Base-by-base conservation (phyloP, 225 moss, liverwort and hornwort species). In the Sphagnum contortum region DNA sequence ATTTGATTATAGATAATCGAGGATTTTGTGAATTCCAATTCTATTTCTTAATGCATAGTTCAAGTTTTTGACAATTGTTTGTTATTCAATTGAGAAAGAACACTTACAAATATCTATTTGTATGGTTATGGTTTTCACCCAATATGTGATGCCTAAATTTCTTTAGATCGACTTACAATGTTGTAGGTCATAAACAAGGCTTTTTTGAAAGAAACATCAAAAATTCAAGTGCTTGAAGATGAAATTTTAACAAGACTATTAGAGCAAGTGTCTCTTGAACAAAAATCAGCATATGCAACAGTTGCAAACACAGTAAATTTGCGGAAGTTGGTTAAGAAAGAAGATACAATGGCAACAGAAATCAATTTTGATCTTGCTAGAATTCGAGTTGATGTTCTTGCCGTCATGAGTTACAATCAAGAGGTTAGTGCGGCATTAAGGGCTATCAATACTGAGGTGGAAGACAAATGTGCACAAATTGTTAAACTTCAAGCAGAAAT, bases 171-270 rank as follows among this genome's bases (percentile, higher is more conserved):
- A 29, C 29, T 29, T 29, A 29, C 29, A 29, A 29, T 29, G 29
- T 29, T 75, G 49, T 46, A 98, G 96, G 76, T 77, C 64, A 82
- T 82, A 2, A 90, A 92, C 47, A 89, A 63, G 55, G 76, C 78
- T 64, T 80, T 87, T 60, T 57, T 70, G 74, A 73, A 51, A 47
- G 78, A 98, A 48, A 79, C 69, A 47, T 81, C 77, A 55, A 85
- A 83, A 10, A 83, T 87, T n/a, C 74, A 84, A 60, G 89, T 92
- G 4, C 76, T 98, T 45, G 96, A 98, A 55, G 84, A 81, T 60
- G 79, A 65, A 51, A 89, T 92, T 59, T 64, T 98, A 13, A 75
- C 69, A 48, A 44, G 74, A 3, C 11, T 92, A 4, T 57, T 83
- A 47, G 89, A 92, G 56, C 92, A 92, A 61, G 82, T 87, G 0